Conservation (phyloP, 805 yeast genomes). For the Ogataea ramenticola region DNA sequence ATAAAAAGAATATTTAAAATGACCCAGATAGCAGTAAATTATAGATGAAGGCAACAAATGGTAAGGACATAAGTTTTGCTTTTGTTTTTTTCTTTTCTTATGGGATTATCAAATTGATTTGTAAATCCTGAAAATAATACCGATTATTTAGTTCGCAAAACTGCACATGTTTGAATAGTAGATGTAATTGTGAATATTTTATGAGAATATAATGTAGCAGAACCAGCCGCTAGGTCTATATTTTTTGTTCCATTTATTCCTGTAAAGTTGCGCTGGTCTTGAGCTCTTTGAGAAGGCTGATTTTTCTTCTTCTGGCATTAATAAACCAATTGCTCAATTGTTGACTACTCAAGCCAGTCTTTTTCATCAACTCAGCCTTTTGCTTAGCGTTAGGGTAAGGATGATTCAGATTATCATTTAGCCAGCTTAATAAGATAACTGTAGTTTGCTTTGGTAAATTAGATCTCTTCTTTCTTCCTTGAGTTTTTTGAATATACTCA, state of each 20-base stretch:
- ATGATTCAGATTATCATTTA: constrained; percentile 47
- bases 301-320: constrained; percentile 54
- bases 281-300: constrained; percentile 38
- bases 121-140: too few species aligned
- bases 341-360: constrained; percentile 51
- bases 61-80: too few species aligned
- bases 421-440: constrained; percentile 43
- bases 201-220: too few species aligned
- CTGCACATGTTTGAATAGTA: too few species aligned
- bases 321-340: constrained; percentile 58
- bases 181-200: too few species aligned
- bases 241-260: neutral
- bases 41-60: too few species aligned
- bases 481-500: neutral
- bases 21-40: too few species aligned
- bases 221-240: too few species aligned
- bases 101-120: too few species aligned
- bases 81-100: too few species aligned
- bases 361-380: constrained; percentile 43
- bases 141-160: too few species aligned
- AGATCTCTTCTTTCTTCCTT: constrained; percentile 31
- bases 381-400: constrained; percentile 56
- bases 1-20: too few species aligned
- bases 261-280: constrained; percentile 15
- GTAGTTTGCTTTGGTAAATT: constrained; percentile 58